Percentiles rank a stretch among this genome's conserved stretches.
These are phyloP conservation scores for Citrus cavaleriei DNA, from an alignment of 345 rosid species.

Conservation along the genomic window DNA sequence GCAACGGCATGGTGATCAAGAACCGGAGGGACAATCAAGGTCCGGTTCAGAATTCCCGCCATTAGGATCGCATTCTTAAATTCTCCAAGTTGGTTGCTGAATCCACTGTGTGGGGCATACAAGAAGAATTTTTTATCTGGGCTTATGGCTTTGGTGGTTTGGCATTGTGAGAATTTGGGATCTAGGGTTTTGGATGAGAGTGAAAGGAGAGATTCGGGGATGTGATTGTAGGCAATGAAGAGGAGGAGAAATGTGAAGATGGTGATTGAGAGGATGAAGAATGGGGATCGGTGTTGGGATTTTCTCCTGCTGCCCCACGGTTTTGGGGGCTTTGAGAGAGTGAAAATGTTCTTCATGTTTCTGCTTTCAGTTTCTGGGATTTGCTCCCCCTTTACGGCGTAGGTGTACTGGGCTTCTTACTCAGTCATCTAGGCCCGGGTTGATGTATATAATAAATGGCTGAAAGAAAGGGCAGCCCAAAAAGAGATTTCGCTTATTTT, in stretches of 20 bases:
- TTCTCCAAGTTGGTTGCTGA: conserved; percentile 92
- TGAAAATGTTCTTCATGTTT: conserved; percentile 39
- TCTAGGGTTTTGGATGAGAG: conserved; percentile 33
- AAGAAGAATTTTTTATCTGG: conserved; percentile 50
- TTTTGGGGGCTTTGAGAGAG: conserved; percentile 20
- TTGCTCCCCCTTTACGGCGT: neutral
- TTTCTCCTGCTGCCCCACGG: conserved; percentile 43
- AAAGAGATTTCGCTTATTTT: no score
- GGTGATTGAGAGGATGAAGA: conserved; percentile 26
- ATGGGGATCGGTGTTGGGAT: conserved; percentile 29
- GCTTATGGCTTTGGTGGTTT: neutral
- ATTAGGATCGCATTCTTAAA: conserved; percentile 71
- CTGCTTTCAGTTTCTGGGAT: neutral
- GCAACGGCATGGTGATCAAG: conserved; percentile 92
- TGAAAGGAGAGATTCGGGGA: conserved; percentile 40
- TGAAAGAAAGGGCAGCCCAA: no score
- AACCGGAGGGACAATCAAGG: conserved; percentile 78
- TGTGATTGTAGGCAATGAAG: conserved; percentile 35
- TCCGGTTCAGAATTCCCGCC: conserved; percentile 78
- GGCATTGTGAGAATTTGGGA: conserved; percentile 43
- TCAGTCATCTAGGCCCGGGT: no score
- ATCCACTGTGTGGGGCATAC: conserved; percentile 94
- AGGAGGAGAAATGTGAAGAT: conserved; percentile 32
- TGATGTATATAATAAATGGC: no score
- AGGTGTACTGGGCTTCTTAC: no score